phyloP scores from a whole-genome alignment of 495 filamentous ascomycete species.

The Pseudevernia furfuracea region DNA sequence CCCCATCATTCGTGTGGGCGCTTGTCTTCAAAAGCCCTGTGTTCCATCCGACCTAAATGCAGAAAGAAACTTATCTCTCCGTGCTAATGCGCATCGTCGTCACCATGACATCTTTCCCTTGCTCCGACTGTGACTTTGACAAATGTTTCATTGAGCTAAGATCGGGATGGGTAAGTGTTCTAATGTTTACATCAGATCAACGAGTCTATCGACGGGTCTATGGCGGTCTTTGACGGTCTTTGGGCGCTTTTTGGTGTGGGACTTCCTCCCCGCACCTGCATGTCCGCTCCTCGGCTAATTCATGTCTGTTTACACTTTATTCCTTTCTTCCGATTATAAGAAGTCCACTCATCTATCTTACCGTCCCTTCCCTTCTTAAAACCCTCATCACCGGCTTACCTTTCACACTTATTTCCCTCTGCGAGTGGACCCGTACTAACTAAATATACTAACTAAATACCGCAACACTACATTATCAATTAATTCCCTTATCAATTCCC shows the following conservation, averaged over 20 bases:
- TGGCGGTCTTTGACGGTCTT: constrained; percentile 3
- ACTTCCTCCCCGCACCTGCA: background rate
- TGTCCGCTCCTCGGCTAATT: background rate
- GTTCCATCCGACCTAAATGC: background rate
- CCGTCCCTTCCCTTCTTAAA: background rate
- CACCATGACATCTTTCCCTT: background rate
- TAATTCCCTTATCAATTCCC: background rate
- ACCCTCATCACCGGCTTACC: background rate
- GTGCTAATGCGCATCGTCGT: background rate
- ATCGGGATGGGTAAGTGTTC: background rate
- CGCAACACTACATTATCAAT: background rate
- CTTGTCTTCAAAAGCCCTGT: background rate
- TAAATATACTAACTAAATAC: too few species aligned
- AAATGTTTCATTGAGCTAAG: background rate
- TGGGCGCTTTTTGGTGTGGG: background rate
- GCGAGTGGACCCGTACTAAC: too few species aligned
- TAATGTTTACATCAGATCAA: background rate
- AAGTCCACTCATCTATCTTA: background rate
- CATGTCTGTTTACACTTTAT: background rate
- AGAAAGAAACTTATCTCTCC: background rate
- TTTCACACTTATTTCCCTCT: too few species aligned
- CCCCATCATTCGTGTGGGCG: background rate
- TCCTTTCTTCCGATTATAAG: background rate
- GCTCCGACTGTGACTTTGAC: background rate
- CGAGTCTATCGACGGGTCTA: constrained; percentile 3